Conservation (phyloP, 352 stramenopile species). For the Pythium rhizo-oryzae region DNA sequence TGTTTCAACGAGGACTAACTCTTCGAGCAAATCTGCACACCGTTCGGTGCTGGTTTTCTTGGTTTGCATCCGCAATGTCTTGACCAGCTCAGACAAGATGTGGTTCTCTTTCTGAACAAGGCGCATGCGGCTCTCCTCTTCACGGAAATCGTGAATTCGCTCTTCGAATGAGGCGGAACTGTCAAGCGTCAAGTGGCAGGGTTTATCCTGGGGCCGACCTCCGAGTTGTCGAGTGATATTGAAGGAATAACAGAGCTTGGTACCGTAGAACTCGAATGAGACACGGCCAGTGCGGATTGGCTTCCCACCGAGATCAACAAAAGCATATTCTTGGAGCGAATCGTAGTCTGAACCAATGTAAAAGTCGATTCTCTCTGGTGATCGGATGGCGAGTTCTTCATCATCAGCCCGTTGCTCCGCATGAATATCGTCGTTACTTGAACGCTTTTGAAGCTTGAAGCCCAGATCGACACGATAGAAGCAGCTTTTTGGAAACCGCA, state of each 20-base stretch:
- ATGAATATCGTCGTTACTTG: background rate
- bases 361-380: slow-evolving; percentile 33
- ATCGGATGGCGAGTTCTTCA: slow-evolving; percentile 7
- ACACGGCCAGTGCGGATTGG: slow-evolving; percentile 33
- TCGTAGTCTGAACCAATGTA: slow-evolving; percentile 66
- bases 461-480: slow-evolving; percentile 47
- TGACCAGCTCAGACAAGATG: slow-evolving; percentile 73
- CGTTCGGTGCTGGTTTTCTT: slow-evolving; percentile 63
- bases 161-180: slow-evolving; percentile 44
- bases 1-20: slow-evolving; percentile 64
- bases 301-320: slow-evolving; percentile 46
- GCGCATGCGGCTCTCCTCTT: slow-evolving; percentile 52
- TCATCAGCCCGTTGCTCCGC: slow-evolving; percentile 17
- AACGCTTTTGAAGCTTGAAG: slow-evolving; percentile 17
- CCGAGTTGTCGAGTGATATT: slow-evolving; percentile 37
- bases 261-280: slow-evolving; percentile 64
- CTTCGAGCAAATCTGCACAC: slow-evolving; percentile 55
- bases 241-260: slow-evolving; percentile 65
- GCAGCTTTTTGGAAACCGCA: slow-evolving; percentile 60
- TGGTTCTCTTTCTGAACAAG: slow-evolving; percentile 64
- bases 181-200: slow-evolving; percentile 20
- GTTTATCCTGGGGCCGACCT: slow-evolving; percentile 7
- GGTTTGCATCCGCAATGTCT: slow-evolving; percentile 68
- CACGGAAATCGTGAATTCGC: slow-evolving; percentile 59
- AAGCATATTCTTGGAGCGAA: slow-evolving; percentile 48